Conservation (phyloP, 345 rosid species). For the Acer yangbiense region DNA sequence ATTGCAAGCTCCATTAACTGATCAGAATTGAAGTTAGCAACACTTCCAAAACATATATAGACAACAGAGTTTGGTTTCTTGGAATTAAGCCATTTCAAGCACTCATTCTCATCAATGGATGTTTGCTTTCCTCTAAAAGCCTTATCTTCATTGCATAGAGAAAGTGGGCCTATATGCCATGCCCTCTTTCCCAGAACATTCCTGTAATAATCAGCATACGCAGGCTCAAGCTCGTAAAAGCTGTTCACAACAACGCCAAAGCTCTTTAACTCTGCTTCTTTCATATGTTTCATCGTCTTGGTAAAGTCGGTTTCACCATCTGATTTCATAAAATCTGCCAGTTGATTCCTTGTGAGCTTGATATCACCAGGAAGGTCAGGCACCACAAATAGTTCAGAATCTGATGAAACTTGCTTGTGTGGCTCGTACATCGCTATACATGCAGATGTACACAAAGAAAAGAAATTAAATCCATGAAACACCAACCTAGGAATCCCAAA, state of each 20-base stretch:
- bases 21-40: conserved; percentile 24
- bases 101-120: too few relatives aligned
- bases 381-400: conserved; percentile 37
- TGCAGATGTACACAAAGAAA: conserved; percentile 29
- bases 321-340: not conserved
- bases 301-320: not conserved
- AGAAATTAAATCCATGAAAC: conserved; percentile 51
- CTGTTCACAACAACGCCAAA: conserved; percentile 21
- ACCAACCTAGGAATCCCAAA: conserved; percentile 51
- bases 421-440: conserved; percentile 37
- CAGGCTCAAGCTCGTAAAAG: too few relatives aligned
- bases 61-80: too few relatives aligned
- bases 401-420: conserved; percentile 31
- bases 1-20: conserved; percentile 49
- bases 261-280: conserved; percentile 27
- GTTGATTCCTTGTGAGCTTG: conserved; percentile 21
- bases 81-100: too few relatives aligned
- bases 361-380: conserved; percentile 37
- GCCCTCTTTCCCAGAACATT: too few relatives aligned
- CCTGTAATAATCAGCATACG: too few relatives aligned
- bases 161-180: too few relatives aligned
- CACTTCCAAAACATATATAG: conserved; percentile 38
- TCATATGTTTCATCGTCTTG: not conserved
- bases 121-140: too few relatives aligned
- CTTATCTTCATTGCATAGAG: too few relatives aligned